Percentiles rank a stretch among this genome's conserved stretches.
These are phyloP conservation scores for Lanzia echinophila DNA, from an alignment of 2,329 filamentous ascomycete genomes.

Conservation along the genomic window DNA sequence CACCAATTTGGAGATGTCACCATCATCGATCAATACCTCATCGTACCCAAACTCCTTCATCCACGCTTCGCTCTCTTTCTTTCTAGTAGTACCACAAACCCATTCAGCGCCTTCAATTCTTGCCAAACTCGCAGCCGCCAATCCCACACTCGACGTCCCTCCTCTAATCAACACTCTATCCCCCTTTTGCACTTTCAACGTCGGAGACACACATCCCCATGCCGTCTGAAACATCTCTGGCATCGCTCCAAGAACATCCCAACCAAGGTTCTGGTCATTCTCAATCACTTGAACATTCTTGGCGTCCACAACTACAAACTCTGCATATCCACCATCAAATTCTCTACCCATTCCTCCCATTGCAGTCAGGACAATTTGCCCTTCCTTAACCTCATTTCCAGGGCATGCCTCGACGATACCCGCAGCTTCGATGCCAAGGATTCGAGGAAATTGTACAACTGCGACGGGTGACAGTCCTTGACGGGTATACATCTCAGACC, in stretches of 20 bases:
- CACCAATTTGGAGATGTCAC: slow-evolving; percentile 34
- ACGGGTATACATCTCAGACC: slow-evolving; percentile 61
- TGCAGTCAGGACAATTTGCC: slow-evolving; percentile 38
- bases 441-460: slow-evolving; percentile 15
- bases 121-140: background rate
- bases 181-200: slow-evolving; percentile 34
- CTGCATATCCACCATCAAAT: slow-evolving; percentile 44
- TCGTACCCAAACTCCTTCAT: slow-evolving; percentile 36
- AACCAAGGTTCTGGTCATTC: slow-evolving; percentile 29
- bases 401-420: slow-evolving; percentile 18
- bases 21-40: slow-evolving; percentile 39
- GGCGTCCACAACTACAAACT: slow-evolving; percentile 40
- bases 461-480: slow-evolving; percentile 17
- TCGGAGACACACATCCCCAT: slow-evolving; percentile 37
- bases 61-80: slow-evolving; percentile 31
- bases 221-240: slow-evolving; percentile 47
- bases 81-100: slow-evolving; percentile 37
- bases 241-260: slow-evolving; percentile 39
- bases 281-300: slow-evolving; percentile 35
- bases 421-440: slow-evolving; percentile 21
- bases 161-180: slow-evolving; percentile 15
- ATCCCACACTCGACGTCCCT: background rate
- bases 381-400: slow-evolving; percentile 32
- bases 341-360: slow-evolving; percentile 43
- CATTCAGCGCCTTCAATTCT: slow-evolving; percentile 15